Conservation (phyloP, 257 asterid genomes). For the Solanum chaucha region DNA sequence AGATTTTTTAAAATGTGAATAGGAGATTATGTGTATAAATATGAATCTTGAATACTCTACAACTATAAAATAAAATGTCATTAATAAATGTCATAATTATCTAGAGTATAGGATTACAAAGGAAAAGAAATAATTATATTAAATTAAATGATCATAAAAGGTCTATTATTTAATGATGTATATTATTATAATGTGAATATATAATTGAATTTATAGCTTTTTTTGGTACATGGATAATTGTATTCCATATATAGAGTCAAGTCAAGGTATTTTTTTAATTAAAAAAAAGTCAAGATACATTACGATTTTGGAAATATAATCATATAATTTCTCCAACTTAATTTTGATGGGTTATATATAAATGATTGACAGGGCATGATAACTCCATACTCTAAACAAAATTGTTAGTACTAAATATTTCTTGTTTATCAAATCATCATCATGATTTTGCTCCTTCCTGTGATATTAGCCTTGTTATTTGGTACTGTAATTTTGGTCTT, state of each 20-base stretch:
- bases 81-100: neutral
- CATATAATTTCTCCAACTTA: neutral
- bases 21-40: neutral
- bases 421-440: neutral
- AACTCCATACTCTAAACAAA: neutral
- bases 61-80: neutral
- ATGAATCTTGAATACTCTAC: neutral
- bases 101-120: neutral
- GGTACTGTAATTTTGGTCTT: neutral
- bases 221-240: neutral
- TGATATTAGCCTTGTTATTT: neutral
- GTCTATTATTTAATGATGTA: neutral
- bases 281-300: neutral
- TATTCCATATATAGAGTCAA: neutral
- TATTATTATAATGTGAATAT: neutral
- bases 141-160: neutral
- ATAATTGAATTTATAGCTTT: neutral
- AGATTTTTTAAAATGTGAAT: neutral
- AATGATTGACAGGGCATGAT: neutral
- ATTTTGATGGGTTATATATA: neutral
- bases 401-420: neutral
- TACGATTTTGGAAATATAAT: neutral
- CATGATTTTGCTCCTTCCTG: neutral
- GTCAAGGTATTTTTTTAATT: neutral
- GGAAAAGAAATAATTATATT: neutral